These are phyloP conservation scores for Schizochytrium sp. DNA, from an alignment of 108 stramenopile species.

Conservation along the genomic window DNA sequence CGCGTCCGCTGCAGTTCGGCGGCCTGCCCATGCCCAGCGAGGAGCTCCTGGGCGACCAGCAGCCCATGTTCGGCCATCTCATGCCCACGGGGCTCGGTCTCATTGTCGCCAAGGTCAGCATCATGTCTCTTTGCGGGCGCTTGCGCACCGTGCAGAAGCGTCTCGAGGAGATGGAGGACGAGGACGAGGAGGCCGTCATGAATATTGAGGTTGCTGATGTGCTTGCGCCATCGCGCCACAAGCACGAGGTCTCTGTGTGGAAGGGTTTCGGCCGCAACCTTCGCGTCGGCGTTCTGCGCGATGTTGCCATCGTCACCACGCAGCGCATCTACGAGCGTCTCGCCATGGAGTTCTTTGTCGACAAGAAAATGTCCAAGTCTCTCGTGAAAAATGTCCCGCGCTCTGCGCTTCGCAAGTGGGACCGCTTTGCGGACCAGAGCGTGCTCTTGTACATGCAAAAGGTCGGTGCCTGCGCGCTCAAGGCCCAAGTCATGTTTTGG, in stretches of 20 bases:
- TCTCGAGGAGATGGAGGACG: slow-evolving; percentile 8
- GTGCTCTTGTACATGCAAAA: neutral
- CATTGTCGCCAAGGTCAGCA: neutral
- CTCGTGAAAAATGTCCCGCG: neutral
- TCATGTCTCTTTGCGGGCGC: neutral
- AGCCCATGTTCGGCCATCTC: slow-evolving; percentile 12
- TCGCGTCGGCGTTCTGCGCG: neutral
- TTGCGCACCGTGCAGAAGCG: slow-evolving; percentile 8
- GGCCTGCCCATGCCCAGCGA: neutral
- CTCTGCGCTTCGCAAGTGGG: neutral
- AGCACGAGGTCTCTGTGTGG: slow-evolving; percentile 5
- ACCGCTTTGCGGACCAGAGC: neutral
- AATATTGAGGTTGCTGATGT: neutral
- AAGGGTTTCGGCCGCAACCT: slow-evolving; percentile 9
- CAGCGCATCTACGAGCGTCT: neutral
- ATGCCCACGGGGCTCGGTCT: neutral
- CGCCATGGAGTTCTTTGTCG: neutral
- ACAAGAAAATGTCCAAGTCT: neutral
- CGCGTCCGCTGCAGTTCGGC: neutral
- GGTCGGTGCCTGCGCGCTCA: neutral
- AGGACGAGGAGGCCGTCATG: slow-evolving; percentile 5
- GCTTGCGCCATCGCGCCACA: slow-evolving; percentile 12
- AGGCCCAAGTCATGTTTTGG: neutral
- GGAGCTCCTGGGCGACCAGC: slow-evolving; percentile 4
- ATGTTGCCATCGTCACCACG: neutral